phyloP scores from a whole-genome alignment of 1,284 basidiomycete genomes.

The Cystobasidium pallidum region DNA sequence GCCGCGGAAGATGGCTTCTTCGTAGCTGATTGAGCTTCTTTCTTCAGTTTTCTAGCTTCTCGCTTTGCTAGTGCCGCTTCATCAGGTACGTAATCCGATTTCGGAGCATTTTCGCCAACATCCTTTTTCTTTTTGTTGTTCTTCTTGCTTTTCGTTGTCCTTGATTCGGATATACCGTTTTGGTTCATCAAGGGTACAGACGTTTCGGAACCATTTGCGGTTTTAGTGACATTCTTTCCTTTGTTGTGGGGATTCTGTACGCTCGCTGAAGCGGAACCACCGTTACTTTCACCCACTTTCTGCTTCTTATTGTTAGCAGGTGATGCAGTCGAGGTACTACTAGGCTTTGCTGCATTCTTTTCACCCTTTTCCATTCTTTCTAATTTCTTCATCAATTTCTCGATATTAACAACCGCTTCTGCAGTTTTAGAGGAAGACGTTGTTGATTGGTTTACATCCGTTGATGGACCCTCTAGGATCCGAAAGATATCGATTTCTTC shows the following conservation, averaged over 20 bases:
- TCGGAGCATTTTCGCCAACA: conserved; percentile 12
- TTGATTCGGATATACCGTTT: conserved; percentile 6
- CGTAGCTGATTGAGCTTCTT: neutral
- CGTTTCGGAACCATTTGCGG: neutral
- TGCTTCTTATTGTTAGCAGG: conserved; percentile 21
- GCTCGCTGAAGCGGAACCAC: conserved; percentile 38
- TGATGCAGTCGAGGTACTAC: neutral
- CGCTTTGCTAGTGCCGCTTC: conserved; percentile 34
- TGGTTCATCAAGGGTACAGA: neutral
- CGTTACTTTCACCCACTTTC: neutral
- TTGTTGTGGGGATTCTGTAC: conserved; percentile 45
- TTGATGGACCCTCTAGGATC: neutral
- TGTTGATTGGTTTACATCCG: neutral
- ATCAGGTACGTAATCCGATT: conserved; percentile 32
- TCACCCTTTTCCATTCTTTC: conserved; percentile 53
- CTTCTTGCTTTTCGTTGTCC: conserved; percentile 47
- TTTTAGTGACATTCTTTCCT: conserved; percentile 44
- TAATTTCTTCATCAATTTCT: conserved; percentile 73
- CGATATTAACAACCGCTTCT: conserved; percentile 66
- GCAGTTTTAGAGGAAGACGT: conserved; percentile 45
- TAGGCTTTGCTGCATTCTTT: conserved; percentile 48
- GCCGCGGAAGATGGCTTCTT: neutral
- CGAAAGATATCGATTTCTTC: neutral
- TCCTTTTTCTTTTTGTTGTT: conserved; percentile 42
- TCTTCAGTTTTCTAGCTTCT: conserved; percentile 29